Evolutionary conservation across 139 green algal genomes (phyloP).

Genomic region (Chloropicon primus): DNA sequence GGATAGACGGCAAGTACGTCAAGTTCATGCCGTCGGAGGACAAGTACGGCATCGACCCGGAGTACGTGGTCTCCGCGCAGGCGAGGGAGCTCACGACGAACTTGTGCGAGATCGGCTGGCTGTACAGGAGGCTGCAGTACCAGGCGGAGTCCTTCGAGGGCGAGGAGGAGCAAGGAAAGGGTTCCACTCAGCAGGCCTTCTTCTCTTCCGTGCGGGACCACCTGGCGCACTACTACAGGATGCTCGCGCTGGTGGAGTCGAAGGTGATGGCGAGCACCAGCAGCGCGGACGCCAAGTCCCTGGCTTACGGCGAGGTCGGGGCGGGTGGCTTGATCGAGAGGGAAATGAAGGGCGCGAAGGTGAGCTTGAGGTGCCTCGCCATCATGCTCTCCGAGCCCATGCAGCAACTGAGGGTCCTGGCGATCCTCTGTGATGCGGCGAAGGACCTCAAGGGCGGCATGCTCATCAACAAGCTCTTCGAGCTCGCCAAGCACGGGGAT

Average conservation of each 20-base stretch:
- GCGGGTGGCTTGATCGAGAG: background rate
- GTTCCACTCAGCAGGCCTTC: background rate
- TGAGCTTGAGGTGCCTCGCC: background rate
- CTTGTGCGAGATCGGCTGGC: background rate
- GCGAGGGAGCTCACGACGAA: background rate
- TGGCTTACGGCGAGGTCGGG: background rate
- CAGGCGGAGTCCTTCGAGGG: background rate
- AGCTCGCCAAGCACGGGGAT: constrained; percentile 54
- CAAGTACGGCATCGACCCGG: background rate
- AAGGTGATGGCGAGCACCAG: background rate
- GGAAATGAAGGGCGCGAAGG: background rate
- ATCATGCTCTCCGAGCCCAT: background rate
- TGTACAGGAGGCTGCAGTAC: background rate
- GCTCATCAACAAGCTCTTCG: constrained; percentile 49
- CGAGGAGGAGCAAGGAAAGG: background rate
- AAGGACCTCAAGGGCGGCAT: constrained; percentile 36
- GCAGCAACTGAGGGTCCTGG: constrained; percentile 26
- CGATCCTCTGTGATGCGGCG: constrained; percentile 41
- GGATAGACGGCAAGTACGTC: constrained; percentile 45
- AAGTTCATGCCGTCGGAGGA: constrained; percentile 16
- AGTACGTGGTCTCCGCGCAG: background rate
- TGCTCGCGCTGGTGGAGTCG: background rate
- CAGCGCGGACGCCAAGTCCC: too few species aligned
- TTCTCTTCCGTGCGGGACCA: background rate
- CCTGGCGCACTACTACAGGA: background rate